Conservation (phyloP, 345 rosid genomes). For the Hypericum androsaemum region DNA sequence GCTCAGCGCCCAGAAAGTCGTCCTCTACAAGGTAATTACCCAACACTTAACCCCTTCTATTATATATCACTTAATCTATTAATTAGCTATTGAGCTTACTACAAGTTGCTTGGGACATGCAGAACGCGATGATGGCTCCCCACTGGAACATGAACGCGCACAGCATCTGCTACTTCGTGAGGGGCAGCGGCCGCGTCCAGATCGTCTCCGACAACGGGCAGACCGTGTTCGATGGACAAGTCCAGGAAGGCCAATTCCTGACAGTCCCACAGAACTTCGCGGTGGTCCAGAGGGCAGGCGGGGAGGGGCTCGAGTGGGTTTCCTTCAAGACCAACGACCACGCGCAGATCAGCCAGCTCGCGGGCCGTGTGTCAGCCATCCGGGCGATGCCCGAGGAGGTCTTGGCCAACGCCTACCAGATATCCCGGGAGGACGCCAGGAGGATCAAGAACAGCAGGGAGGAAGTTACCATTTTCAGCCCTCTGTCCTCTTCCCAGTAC, state of each 20-base stretch:
- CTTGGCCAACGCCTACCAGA: conserved; percentile 19
- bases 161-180: conserved; percentile 22
- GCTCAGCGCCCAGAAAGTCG: conserved; percentile 46
- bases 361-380: conserved; percentile 21
- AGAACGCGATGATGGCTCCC: conserved; percentile 32
- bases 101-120: conserved; percentile 1
- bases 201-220: conserved; percentile 23
- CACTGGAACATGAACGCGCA: conserved; percentile 35
- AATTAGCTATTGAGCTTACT: no score
- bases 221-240: conserved; percentile 15
- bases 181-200: conserved; percentile 28
- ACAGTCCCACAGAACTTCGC: conserved; percentile 28
- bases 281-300: conserved; percentile 22
- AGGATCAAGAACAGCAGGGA: conserved; percentile 19
- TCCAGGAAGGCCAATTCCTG: conserved; percentile 29
- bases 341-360: conserved; percentile 20
- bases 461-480: no score
- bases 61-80: no score
- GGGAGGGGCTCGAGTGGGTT: conserved; percentile 27
- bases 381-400: conserved; percentile 28
- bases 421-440: conserved; percentile 28
- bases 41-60: no score
- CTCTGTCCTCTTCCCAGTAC: no score
- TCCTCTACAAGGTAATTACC: conserved; percentile 26
- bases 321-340: conserved; percentile 27